phyloP scores from a whole-genome alignment of 805 yeast species.

The Ogataea ramenticola region DNA sequence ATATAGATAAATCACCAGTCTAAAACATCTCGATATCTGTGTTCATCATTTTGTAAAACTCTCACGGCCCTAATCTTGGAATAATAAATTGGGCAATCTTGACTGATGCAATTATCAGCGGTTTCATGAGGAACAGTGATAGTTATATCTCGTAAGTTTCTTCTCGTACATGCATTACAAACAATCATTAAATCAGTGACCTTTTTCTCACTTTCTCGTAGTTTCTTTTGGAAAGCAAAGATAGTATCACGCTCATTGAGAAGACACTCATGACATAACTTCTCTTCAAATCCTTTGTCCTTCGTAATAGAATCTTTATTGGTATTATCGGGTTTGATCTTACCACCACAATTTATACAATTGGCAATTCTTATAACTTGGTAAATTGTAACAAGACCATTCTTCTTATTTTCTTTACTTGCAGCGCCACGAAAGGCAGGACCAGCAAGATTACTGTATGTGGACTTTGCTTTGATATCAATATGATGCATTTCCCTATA shows the following conservation, averaged over 20 bases:
- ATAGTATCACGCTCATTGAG: constrained; percentile 29
- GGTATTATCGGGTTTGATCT: not conserved
- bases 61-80: constrained; percentile 37
- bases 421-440: too few species aligned
- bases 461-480: constrained; percentile 2
- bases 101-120: constrained; percentile 42
- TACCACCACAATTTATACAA: constrained; percentile 25
- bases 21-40: constrained; percentile 9
- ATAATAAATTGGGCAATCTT: constrained; percentile 60
- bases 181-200: constrained; percentile 22
- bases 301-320: not conserved
- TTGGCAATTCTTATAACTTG: constrained; percentile 15
- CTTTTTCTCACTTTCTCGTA: constrained; percentile 20
- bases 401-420: constrained; percentile 4
- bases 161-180: constrained; percentile 31
- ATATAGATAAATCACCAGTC: constrained; percentile 21
- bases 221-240: constrained; percentile 21
- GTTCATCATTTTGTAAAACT: constrained; percentile 11
- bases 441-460: not conserved
- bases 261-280: constrained; percentile 29
- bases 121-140: constrained; percentile 19
- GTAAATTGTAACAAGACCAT: constrained; percentile 2
- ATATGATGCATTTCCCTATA: constrained; percentile 55
- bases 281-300: constrained; percentile 1
- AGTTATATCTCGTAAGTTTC: constrained; percentile 4